These are phyloP conservation scores for Aspergillus ochraceoroseus DNA, from an alignment of 2,329 filamentous ascomycete species.

Conservation along the genomic window DNA sequence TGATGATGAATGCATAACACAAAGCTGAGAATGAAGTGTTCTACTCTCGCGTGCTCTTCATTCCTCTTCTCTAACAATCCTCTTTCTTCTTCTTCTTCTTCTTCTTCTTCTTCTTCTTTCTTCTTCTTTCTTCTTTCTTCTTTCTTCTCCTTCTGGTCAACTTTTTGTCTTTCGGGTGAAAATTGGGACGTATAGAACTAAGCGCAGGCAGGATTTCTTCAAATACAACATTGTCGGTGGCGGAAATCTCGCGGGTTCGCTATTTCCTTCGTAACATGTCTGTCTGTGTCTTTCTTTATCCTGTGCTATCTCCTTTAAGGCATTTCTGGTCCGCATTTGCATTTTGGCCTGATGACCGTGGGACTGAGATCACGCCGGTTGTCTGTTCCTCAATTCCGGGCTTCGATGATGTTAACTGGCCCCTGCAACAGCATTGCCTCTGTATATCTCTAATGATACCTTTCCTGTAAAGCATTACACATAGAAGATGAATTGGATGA, in stretches of 20 bases:
- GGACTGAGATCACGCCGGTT: too few species aligned
- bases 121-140: slow-evolving; percentile 1
- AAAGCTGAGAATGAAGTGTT: too few species aligned
- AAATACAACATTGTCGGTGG: slow-evolving; percentile 18
- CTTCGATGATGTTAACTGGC: too few species aligned
- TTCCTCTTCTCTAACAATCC: background rate
- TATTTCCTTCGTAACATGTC: slow-evolving; percentile 5
- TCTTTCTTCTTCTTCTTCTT: background rate
- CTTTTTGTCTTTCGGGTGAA: slow-evolving; percentile 18
- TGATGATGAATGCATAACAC: slow-evolving; percentile 35
- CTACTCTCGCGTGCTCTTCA: too few species aligned
- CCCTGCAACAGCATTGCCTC: too few species aligned
- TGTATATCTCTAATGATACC: slow-evolving; percentile 1
- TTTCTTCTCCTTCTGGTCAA: too few species aligned
- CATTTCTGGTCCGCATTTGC: background rate
- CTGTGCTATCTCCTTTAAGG: background rate
- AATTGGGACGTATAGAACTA: slow-evolving; percentile 20
- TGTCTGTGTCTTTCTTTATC: background rate
- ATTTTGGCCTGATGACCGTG: too few species aligned
- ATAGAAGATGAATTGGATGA: background rate
- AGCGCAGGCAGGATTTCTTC: slow-evolving; percentile 17
- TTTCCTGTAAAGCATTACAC: background rate
- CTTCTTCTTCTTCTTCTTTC: background rate
- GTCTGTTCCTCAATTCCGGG: too few species aligned
- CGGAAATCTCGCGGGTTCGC: slow-evolving; percentile 1